Evolutionary conservation across 2,329 filamentous ascomycete species (phyloP), one percentile per base, ranked within the genome.

Genomic region (Curvularia sp.): DNA sequence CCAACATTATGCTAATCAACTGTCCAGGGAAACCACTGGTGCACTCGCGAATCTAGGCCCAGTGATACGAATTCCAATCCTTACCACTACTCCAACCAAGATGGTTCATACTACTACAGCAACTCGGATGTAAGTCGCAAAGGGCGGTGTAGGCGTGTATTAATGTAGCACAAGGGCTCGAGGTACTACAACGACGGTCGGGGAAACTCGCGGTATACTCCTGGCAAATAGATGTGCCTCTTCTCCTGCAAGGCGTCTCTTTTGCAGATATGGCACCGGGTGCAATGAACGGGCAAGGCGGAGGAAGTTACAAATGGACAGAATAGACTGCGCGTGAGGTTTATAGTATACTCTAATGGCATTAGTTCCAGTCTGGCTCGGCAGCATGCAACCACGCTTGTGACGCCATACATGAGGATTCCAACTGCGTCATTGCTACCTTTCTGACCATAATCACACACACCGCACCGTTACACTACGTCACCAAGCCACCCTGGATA

Each of bases 71-170:
- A 78, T 62, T 12, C 30, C 15, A 79, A 78, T 62, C 69, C 72
- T 10, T 79, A 79, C 65, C 77, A 79, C 55, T 79, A 79, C 63
- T 78, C 75, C 61, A 79, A 78, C 61, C 62, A 22, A 12, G 10
- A 59, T 20, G 57, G 57, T 60, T 71, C 72, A 5, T 79, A 79
- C 64, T 76, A 79, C 57, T 79, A 79, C 63, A 77, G 73, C 61
- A 79, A 78, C 61, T 30, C 57, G 5, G 44, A 63, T 20, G 58
- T 63, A 35, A 42, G 55, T 47, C 43, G 33, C 46, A 6, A 28
- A 44, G 3, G 42, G 42, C 24, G 15, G 24, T 28, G 42, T 12
- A 6, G 10, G 6, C 0, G 8, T 35, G 0, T 43, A 18, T 31
- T 58, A n/a, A 58, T 10, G 15, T 22, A 9, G 22, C 39, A 31